Evolutionary conservation across 164 flowering plant species (phyloP).

Genomic region (Vitis rupestris): DNA sequence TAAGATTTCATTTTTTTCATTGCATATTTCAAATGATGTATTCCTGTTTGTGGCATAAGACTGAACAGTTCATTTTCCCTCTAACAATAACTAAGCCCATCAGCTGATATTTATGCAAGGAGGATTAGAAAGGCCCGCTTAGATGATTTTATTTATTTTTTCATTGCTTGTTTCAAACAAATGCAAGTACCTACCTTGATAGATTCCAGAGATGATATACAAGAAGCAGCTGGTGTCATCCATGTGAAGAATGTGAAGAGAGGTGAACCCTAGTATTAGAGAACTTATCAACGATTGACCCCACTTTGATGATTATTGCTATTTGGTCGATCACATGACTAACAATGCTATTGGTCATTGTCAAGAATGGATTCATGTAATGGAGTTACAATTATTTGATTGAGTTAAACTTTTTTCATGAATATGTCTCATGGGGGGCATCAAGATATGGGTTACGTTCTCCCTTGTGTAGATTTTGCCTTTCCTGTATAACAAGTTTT

Average conservation of each 20-base stretch:
- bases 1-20: no score
- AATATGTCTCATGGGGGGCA: background rate
- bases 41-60: background rate
- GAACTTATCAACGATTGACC: background rate
- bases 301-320: background rate
- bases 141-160: background rate
- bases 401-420: background rate
- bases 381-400: background rate
- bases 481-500: constrained; percentile 1
- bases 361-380: background rate
- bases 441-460: background rate
- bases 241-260: background rate
- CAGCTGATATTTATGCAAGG: background rate
- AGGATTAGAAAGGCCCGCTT: background rate
- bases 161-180: background rate
- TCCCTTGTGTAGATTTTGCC: no score
- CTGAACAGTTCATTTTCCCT: background rate
- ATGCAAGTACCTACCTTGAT: background rate
- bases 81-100: background rate
- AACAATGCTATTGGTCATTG: background rate
- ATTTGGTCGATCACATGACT: background rate
- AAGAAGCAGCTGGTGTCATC: background rate
- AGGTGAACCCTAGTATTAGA: background rate
- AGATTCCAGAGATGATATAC: background rate
- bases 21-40: background rate